These are phyloP conservation scores for Sherardia arvensis DNA, from an alignment of 257 asterid species.

Conservation along the genomic window DNA sequence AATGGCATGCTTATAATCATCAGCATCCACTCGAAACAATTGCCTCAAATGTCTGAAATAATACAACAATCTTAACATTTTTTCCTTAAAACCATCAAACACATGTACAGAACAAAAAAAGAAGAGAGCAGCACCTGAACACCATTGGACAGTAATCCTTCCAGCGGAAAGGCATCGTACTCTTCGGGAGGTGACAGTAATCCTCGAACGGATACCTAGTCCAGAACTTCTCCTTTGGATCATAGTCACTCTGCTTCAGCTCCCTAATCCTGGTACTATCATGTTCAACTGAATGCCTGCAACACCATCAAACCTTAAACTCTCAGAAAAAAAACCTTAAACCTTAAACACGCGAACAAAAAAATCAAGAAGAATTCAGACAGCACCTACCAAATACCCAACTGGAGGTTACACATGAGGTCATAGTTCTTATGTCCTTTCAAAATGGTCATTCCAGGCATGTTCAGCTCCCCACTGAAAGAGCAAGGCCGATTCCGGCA, in stretches of 20 bases:
- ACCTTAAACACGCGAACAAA: no score
- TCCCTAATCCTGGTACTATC: slow-evolving; percentile 45
- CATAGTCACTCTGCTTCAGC: slow-evolving; percentile 67
- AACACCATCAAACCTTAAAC: slow-evolving; percentile 1
- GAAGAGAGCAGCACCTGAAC: slow-evolving; percentile 41
- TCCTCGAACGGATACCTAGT: slow-evolving; percentile 83
- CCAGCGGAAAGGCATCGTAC: slow-evolving; percentile 86
- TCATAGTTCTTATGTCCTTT: slow-evolving; percentile 7
- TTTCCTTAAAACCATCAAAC: not conserved
- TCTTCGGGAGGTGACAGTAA: no score
- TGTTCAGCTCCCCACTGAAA: not conserved
- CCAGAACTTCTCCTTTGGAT: slow-evolving; percentile 89
- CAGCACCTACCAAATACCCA: not conserved
- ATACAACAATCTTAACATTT: no score
- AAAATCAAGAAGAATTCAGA: not conserved
- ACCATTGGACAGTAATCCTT: slow-evolving; percentile 90
- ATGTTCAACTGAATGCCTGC: slow-evolving; percentile 71
- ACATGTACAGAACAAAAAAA: not conserved
- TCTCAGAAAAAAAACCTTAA: not conserved
- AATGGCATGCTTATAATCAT: slow-evolving; percentile 89
- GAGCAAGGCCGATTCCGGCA: not conserved
- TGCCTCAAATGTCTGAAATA: slow-evolving; percentile 65
- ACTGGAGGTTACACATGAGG: not conserved
- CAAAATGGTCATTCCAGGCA: not conserved
- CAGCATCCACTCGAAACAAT: slow-evolving; percentile 89